phyloP scores from a whole-genome alignment of 345 rosid species.

The Carallia brachiata region DNA sequence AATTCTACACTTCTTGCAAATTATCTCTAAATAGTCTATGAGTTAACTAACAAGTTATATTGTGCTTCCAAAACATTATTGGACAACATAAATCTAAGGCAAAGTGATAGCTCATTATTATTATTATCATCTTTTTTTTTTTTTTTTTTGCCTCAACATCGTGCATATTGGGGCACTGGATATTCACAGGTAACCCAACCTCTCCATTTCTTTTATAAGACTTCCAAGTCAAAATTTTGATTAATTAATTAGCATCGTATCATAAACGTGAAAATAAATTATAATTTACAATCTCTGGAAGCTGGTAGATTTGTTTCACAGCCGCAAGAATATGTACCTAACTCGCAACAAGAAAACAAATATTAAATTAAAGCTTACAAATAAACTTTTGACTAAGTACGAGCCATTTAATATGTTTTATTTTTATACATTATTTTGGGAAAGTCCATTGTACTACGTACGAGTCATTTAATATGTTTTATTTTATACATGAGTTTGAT shows the following conservation, averaged over 20 bases:
- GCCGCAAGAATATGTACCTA: neutral
- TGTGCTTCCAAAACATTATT: no score
- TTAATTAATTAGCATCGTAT: neutral
- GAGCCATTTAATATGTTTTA: no score
- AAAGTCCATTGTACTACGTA: neutral
- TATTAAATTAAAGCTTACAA: neutral
- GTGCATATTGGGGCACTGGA: neutral
- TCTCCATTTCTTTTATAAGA: neutral
- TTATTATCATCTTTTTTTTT: no score
- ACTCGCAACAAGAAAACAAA: neutral
- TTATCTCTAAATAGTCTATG: no score
- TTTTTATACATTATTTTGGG: no score
- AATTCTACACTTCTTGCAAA: no score
- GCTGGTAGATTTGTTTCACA: neutral
- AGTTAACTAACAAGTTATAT: no score
- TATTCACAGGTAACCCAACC: no score
- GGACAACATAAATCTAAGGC: no score
- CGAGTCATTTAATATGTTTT: no score
- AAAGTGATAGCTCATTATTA: no score
- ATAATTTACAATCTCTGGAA: neutral
- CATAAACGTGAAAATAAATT: constrained; percentile 8
- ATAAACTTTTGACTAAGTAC: neutral
- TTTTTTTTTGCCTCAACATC: neutral
- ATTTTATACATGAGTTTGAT: no score
- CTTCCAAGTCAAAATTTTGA: neutral